phyloP scores from a whole-genome alignment of 768 basidiomycete genomes.

The Candolleomyces eurysporus region DNA sequence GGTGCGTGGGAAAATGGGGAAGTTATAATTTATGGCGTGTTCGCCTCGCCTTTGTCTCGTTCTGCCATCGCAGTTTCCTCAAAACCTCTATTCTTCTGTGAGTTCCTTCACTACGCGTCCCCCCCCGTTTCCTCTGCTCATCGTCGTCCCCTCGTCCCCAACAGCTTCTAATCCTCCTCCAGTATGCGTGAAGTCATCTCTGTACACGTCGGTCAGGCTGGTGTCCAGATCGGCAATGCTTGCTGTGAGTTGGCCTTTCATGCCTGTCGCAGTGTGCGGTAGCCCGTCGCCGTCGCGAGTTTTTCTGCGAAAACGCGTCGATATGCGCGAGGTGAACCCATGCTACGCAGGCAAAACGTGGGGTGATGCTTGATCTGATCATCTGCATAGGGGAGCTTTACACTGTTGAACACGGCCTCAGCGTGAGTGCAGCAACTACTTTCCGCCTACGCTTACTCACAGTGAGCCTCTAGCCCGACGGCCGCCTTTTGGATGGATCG shows the following conservation, averaged over 20 bases:
- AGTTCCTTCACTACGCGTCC: slow-evolving; percentile 28
- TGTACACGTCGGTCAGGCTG: slow-evolving; percentile 98
- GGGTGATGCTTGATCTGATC: slow-evolving; percentile 38
- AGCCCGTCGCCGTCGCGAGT: slow-evolving; percentile 16
- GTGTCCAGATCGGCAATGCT: slow-evolving; percentile 97
- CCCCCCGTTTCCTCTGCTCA: slow-evolving; percentile 2
- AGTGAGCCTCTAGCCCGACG: slow-evolving; percentile 69
- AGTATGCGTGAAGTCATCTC: slow-evolving; percentile 95
- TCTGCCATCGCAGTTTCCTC: slow-evolving; percentile 41
- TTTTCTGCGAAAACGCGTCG: slow-evolving; percentile 32
- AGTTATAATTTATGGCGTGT: slow-evolving; percentile 39
- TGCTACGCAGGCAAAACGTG: slow-evolving; percentile 21
- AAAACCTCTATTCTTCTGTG: slow-evolving; percentile 26
- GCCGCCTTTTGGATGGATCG: slow-evolving; percentile 76
- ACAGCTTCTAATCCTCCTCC: slow-evolving; percentile 10
- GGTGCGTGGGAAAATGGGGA: slow-evolving; percentile 42
- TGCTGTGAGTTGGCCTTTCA: slow-evolving; percentile 66
- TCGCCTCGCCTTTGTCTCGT: slow-evolving; percentile 44
- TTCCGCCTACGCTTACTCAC: slow-evolving; percentile 13
- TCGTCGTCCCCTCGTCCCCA: slow-evolving; percentile 10
- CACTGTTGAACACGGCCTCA: slow-evolving; percentile 95
- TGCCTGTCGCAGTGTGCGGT: slow-evolving; percentile 12
- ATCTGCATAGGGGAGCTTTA: slow-evolving; percentile 84
- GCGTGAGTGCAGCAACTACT: slow-evolving; percentile 51
- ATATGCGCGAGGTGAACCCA: slow-evolving; percentile 15